Evolutionary conservation across 768 basidiomycete genomes (phyloP), one percentile per base, ranked within the genome.

Genomic region (Lyophyllum atratum): DNA sequence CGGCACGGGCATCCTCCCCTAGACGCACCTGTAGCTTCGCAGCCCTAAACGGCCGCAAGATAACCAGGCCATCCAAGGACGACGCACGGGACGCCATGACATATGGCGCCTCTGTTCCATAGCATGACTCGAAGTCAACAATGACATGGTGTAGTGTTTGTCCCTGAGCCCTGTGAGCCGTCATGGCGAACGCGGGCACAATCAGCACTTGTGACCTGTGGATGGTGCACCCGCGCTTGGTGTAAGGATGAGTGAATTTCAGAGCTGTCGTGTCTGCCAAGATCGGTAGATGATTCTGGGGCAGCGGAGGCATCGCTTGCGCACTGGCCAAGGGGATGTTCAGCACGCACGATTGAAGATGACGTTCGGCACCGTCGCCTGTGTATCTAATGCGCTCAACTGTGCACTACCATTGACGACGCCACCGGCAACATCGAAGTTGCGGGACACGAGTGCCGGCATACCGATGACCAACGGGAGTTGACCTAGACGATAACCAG

Each of bases 381-480:
- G 15, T 15, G 48, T 72, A 76, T 1, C 68, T 15, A 1, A 77
- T 67, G 3, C 45, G 42, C 17, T 55, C 59, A 0, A 75, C 15
- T 3, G 31, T 67, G 0, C 74, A 17, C 61, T 61, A 0, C 76
- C 77, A 62, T 78, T 78, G 0, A 77, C 71, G 31, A 77, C 54
- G 0, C 77, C 76, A 6, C 64, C 62, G 22, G 66, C 52, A 0
- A 79, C 68, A 46, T 78, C 76, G 54, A 66, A 76, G 48, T 78
- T 80, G n/a, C 72, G 66, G 0, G 64, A 52, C 0, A 79, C 56
- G 47, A 77, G 66, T 0, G 79, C 72, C 0, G 74, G 75, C 75
- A 79, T 78, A 0, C 76, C 77, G 4, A 71, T 63, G 0, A 69
- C 71, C 0, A 80, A 45, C 0, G 75, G 77, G 1, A 78, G 49